phyloP scores from a whole-genome alignment of 2,329 filamentous ascomycete genomes.

The Simplicillium aogashimaense region DNA sequence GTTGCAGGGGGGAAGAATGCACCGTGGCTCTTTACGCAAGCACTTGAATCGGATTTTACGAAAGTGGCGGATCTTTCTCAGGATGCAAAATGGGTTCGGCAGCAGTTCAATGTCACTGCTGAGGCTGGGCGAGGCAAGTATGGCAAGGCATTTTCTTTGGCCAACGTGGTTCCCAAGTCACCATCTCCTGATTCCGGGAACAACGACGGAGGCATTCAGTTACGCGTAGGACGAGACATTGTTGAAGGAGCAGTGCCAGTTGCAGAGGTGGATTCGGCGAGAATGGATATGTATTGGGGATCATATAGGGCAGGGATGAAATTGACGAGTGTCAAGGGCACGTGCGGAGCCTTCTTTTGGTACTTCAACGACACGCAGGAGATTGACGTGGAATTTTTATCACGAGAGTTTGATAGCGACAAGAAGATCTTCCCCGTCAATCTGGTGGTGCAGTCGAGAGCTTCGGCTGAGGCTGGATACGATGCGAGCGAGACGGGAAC shows the following conservation, averaged over 20 bases:
- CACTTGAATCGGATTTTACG: constrained; percentile 61
- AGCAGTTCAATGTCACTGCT: constrained; percentile 57
- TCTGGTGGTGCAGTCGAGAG: constrained; percentile 62
- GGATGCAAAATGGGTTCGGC: constrained; percentile 53
- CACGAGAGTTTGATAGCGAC: constrained; percentile 45
- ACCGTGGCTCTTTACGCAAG: constrained; percentile 51
- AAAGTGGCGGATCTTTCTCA: too few species aligned
- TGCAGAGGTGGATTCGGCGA: constrained; percentile 53
- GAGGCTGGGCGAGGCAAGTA: constrained; percentile 49
- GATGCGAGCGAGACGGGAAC: constrained; percentile 50
- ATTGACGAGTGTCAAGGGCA: constrained; percentile 49
- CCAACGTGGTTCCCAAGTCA: constrained; percentile 43
- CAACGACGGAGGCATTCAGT: constrained; percentile 32
- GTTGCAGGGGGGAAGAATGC: constrained; percentile 30
- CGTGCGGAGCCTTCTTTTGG: constrained; percentile 75
- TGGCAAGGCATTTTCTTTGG: constrained; percentile 50
- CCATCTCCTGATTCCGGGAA: constrained; percentile 30
- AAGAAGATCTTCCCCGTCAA: constrained; percentile 52
- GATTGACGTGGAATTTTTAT: constrained; percentile 74
- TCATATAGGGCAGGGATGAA: constrained; percentile 61
- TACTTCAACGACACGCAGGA: constrained; percentile 73
- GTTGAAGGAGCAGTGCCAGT: constrained; percentile 44
- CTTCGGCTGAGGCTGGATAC: constrained; percentile 48
- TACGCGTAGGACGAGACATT: constrained; percentile 40
- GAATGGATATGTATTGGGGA: constrained; percentile 58